Base-by-base conservation (phyloP, 129 eudicot species). In the Lonicera japonica region DNA sequence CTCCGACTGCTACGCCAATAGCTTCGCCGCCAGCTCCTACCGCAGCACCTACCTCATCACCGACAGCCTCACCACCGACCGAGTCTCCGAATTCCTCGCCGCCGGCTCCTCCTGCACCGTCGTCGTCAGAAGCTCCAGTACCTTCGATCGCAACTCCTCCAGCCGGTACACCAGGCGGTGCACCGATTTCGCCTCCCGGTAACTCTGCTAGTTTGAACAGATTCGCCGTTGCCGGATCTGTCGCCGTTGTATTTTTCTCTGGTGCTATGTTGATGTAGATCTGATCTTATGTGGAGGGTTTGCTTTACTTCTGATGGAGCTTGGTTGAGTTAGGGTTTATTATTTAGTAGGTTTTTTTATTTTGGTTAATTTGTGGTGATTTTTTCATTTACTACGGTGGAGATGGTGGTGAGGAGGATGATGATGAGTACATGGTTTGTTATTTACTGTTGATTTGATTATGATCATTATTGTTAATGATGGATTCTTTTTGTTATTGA, bases 351-450 rank as follows among this genome's bases (percentile, higher is more conserved):
- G 0, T 45, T 4, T 40, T 25, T 22, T 63, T 69, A 23, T 43
- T 52, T 21, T 48, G 48, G 57, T 53, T 40, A 45, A 50, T 56
- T 73, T 70, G 48, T 36, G 58, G 36, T 43, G n/a, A 72, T 76
- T 66, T 63, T 73, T 69, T 63, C 55, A 48, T 69, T 38, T 70
- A 40, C 25, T 38, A 50, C 55, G 19, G 14, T 4, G 51, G 15
- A 8, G 50, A 45, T 15, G 12, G 51, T 45, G 51, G n/a, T 4
- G 51, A 15, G 16, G 51, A 45, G 0, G 51, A 45, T 8, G 14
- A 45, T 4, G 51, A 45, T 8, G 14, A 45, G 51, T 45, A 45
- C 10, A 45, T 45, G 12, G 51, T 15, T 12, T 45, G 51, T 29
- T 29, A 0, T 43, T 8, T 24, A 2, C 65, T 29, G 69, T 47